Evolutionary conservation across 140 eudicot species (phyloP).

Genomic region (Senecio squalidus): DNA sequence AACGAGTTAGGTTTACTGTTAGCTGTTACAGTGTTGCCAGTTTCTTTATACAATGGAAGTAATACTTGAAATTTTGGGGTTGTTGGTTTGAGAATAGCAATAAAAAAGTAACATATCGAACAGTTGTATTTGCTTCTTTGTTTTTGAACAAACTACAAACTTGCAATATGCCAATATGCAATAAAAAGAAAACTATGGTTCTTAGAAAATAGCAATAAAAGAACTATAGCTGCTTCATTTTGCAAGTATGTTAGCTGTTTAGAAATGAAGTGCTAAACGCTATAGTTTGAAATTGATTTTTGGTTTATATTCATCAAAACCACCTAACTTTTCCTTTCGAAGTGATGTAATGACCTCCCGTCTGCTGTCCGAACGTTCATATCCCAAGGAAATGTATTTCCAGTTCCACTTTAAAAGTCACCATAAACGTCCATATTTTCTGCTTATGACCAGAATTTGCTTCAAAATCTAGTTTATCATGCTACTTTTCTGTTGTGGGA

Average conservation of each 20-base stretch:
- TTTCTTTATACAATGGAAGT: neutral
- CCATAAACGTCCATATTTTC: neutral
- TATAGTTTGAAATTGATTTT: neutral
- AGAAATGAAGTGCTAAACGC: neutral
- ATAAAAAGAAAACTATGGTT: neutral
- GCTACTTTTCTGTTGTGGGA: neutral
- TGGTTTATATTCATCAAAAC: neutral
- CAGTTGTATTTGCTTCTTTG: neutral
- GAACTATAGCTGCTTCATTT: neutral
- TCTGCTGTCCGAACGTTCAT: neutral
- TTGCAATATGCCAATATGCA: neutral
- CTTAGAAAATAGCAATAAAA: slow-evolving; percentile 6
- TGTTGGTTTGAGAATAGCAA: neutral
- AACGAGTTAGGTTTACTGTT: too few species aligned
- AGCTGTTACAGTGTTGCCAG: neutral
- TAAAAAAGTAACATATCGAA: neutral
- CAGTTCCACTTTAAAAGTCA: neutral
- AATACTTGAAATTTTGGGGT: neutral
- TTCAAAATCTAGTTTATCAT: slow-evolving; percentile 4
- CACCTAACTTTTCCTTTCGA: neutral
- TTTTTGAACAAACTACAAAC: neutral
- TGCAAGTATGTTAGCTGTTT: neutral
- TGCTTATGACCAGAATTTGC: slow-evolving; percentile 1
- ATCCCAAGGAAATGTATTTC: neutral
- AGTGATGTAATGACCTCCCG: neutral